phyloP scores from a whole-genome alignment of 345 rosid genomes.

The Boechera stricta region DNA sequence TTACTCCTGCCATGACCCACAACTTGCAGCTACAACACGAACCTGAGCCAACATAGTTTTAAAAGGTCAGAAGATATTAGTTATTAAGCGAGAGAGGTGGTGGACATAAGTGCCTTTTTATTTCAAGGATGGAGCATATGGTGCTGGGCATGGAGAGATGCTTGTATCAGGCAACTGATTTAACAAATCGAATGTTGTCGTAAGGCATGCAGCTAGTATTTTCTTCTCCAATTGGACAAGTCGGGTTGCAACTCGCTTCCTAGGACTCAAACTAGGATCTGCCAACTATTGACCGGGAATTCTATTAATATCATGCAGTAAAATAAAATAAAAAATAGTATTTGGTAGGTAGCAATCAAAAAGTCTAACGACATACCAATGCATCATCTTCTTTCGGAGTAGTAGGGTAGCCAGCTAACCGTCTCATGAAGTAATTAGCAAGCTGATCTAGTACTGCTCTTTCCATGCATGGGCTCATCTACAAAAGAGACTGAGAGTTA shows the following conservation, averaged over 20 bases:
- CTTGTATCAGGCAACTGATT: conserved; percentile 74
- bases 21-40: conserved; percentile 27
- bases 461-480: conserved; percentile 98
- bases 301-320: conserved; percentile 28
- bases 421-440: conserved; percentile 69
- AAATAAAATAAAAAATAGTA: not conserved
- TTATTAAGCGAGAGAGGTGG: not conserved
- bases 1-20: conserved; percentile 29
- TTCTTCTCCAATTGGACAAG: conserved; percentile 90
- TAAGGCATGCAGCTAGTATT: conserved; percentile 79
- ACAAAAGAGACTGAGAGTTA: conserved; percentile 31
- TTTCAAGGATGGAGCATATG: conserved; percentile 76
- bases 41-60: conserved; percentile 31
- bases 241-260: conserved; percentile 89
- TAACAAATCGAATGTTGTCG: conserved; percentile 63
- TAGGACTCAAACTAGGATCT: conserved; percentile 72
- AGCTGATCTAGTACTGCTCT: conserved; percentile 90
- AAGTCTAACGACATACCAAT: conserved; percentile 52
- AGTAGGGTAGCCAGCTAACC: conserved; percentile 86
- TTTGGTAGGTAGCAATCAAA: not conserved
- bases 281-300: conserved; percentile 57
- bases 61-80: conserved; percentile 5
- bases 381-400: conserved; percentile 78
- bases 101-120: conserved; percentile 52
- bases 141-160: conserved; percentile 90